These are phyloP conservation scores for Chlorella sp. DNA, from an alignment of 139 green algal genomes.

Conservation along the genomic window DNA sequence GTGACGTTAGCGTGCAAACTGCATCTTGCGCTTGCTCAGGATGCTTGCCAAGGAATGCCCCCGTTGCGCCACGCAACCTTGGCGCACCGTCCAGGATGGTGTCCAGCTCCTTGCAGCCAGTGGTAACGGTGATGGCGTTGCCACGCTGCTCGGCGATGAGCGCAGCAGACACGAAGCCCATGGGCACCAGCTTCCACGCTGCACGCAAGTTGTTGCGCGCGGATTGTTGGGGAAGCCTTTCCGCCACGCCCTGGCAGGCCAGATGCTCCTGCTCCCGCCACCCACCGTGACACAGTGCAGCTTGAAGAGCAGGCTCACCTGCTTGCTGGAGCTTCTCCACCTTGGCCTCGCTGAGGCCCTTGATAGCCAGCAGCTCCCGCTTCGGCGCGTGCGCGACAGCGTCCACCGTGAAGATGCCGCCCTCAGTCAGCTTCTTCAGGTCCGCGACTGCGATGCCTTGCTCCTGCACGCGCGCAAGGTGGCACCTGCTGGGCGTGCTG, in stretches of 20 bases:
- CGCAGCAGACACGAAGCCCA: conserved; percentile 93
- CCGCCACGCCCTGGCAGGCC: not conserved
- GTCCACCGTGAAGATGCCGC: conserved; percentile 70
- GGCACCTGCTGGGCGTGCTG: not conserved
- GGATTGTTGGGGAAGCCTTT: not conserved
- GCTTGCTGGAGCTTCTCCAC: conserved; percentile 86
- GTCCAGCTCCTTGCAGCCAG: conserved; percentile 88
- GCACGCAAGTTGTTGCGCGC: conserved; percentile 8
- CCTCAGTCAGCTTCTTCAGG: conserved; percentile 94
- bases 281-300: not conserved
- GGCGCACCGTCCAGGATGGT: conserved; percentile 74
- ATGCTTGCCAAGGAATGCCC: not conserved
- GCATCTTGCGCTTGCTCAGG: not conserved
- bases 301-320: conserved; percentile 33
- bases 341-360: conserved; percentile 95
- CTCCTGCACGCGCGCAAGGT: conserved; percentile 40
- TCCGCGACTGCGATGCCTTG: conserved; percentile 77
- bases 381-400: conserved; percentile 73
- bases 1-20: not conserved
- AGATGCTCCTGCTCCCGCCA: too few relatives aligned
- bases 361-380: conserved; percentile 82
- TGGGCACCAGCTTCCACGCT: conserved; percentile 87
- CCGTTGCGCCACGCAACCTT: not conserved
- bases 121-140: conserved; percentile 84
- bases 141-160: conserved; percentile 67